phyloP scores from a whole-genome alignment of 495 filamentous ascomycete genomes.

The Neurospora sp. region DNA sequence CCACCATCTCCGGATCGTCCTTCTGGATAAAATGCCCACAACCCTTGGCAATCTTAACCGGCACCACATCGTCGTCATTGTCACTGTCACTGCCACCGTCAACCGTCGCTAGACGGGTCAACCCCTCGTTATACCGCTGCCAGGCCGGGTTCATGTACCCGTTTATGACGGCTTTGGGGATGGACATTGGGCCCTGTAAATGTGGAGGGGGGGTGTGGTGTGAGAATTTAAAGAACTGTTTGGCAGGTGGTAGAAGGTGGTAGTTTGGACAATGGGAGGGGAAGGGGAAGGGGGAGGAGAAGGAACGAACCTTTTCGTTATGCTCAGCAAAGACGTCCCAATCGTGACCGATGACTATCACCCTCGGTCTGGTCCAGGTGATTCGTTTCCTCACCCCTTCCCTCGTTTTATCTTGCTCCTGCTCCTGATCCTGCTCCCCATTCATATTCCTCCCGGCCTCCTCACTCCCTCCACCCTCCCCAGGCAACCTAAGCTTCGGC shows the following conservation, averaged over 20 bases:
- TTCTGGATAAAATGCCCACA: conserved; percentile 56
- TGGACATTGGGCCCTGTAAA: conserved; percentile 19
- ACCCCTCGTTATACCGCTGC: conserved; percentile 45
- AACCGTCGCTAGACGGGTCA: conserved; percentile 29
- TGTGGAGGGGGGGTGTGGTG: background rate
- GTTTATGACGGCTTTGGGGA: conserved; percentile 35
- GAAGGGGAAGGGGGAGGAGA: conserved; percentile 1
- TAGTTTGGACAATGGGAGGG: background rate
- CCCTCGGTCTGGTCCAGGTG: conserved; percentile 17
- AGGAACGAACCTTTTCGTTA: conserved; percentile 23
- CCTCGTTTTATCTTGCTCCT: background rate
- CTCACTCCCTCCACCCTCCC: conserved; percentile 12
- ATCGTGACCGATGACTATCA: conserved; percentile 54
- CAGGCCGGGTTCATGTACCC: conserved; percentile 45
- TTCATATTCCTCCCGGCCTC: background rate
- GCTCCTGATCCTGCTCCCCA: background rate
- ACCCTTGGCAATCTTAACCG: conserved; percentile 40
- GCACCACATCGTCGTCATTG: conserved; percentile 25
- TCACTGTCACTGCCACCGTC: background rate
- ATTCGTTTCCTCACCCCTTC: background rate
- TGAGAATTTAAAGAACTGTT: background rate
- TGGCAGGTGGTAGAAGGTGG: background rate
- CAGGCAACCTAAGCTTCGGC: conserved; percentile 33
- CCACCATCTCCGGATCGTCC: conserved; percentile 50
- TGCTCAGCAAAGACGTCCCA: conserved; percentile 46